A percentile compares a stretch with the other conserved stretches of the same genome.
Evolutionary conservation across 148 eudicot species (phyloP).

Genomic region (Dianthus caryophyllus): DNA sequence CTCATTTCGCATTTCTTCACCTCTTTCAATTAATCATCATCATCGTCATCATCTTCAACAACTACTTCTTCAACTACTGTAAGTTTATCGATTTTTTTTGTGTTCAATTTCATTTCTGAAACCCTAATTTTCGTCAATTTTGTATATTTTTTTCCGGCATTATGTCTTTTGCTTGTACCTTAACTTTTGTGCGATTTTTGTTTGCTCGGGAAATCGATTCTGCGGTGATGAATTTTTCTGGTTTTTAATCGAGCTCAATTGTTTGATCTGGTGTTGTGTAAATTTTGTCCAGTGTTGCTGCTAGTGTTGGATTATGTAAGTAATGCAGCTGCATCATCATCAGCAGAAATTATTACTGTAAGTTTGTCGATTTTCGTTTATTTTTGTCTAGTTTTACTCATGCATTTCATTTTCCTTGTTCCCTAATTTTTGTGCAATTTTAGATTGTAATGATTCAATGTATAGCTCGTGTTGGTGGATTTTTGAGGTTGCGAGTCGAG

Average conservation of each 20-base stretch:
- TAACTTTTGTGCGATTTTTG: not conserved
- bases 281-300: not conserved
- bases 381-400: no score
- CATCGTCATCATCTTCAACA: not conserved
- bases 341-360: no score
- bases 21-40: not conserved
- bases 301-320: not conserved
- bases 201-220: not conserved
- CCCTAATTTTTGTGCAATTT: no score
- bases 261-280: slow-evolving; percentile 16
- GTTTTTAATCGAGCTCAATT: not conserved
- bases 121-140: slow-evolving; percentile 22
- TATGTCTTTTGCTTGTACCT: not conserved
- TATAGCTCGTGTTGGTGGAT: no score
- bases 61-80: not conserved
- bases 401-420: no score
- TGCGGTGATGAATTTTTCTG: not conserved
- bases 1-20: not conserved
- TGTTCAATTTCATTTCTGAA: not conserved
- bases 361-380: no score
- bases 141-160: no score
- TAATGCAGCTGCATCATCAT: no score
- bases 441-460: no score
- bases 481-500: no score
- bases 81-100: not conserved